Conservation (phyloP, 371 early-diverging fungal species). For the Mucor velutinosus region DNA sequence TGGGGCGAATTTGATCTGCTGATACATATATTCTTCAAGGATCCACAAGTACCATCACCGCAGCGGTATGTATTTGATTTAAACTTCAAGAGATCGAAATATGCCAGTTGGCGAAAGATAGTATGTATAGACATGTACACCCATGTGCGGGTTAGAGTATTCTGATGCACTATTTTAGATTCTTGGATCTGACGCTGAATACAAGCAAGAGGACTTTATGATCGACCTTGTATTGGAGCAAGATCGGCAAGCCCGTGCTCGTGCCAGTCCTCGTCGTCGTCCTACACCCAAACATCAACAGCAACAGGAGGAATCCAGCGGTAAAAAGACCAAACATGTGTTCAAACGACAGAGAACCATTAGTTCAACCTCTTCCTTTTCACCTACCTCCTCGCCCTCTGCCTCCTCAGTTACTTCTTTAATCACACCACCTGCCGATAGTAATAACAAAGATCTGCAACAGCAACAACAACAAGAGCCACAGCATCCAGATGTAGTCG, state of each 20-base stretch:
- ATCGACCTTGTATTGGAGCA: neutral
- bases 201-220: neutral
- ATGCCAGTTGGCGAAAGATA: neutral
- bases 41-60: neutral
- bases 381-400: neutral
- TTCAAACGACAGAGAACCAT: neutral
- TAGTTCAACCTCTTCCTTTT: neutral
- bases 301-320: no score
- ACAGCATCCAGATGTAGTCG: neutral
- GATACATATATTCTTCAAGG: neutral
- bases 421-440: neutral
- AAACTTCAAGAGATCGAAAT: slow-evolving; percentile 1
- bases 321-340: neutral
- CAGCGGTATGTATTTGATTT: slow-evolving; percentile 2
- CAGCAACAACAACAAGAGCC: neutral
- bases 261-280: neutral
- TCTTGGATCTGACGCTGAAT: neutral
- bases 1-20: slow-evolving; percentile 12
- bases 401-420: neutral
- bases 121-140: neutral
- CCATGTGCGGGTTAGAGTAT: neutral
- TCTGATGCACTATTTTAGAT: neutral
- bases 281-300: neutral
- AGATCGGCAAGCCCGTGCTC: neutral
- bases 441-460: neutral